Conservation (phyloP, 106 monocot genomes). For the Dactylorhiza incarnata region DNA sequence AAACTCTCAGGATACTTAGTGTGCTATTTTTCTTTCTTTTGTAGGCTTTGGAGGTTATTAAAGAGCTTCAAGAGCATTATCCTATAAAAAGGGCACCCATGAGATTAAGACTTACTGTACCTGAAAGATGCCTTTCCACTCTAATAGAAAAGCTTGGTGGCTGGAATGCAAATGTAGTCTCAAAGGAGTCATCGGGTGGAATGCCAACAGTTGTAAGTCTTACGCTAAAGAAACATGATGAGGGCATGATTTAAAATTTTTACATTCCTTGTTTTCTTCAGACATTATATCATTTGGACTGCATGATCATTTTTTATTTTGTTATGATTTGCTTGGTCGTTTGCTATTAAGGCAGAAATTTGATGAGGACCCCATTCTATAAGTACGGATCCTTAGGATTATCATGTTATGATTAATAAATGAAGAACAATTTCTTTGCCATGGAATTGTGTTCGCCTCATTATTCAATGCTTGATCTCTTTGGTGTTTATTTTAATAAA, state of each 20-base stretch:
- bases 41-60: constrained; percentile 87
- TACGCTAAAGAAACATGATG: not conserved
- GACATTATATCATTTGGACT: not conserved
- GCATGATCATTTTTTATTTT: not conserved
- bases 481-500: not conserved
- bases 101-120: constrained; percentile 63
- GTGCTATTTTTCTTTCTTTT: constrained; percentile 2
- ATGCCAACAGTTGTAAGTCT: constrained; percentile 65
- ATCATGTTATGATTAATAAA: not conserved
- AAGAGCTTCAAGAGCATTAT: constrained; percentile 78
- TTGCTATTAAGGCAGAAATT: not conserved
- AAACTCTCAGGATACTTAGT: not conserved
- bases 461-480: not conserved
- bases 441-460: not conserved
- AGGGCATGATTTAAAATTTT: not conserved
- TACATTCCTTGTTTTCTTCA: not conserved
- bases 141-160: constrained; percentile 52
- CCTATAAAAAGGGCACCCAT: constrained; percentile 88
- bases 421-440: not conserved
- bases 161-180: constrained; percentile 61
- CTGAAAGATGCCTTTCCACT: constrained; percentile 36
- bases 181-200: constrained; percentile 56
- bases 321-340: not conserved
- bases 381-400: not conserved
- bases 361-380: not conserved